phyloP scores from a whole-genome alignment of 768 basidiomycete species.

The Neoboletus brunneissimus region DNA sequence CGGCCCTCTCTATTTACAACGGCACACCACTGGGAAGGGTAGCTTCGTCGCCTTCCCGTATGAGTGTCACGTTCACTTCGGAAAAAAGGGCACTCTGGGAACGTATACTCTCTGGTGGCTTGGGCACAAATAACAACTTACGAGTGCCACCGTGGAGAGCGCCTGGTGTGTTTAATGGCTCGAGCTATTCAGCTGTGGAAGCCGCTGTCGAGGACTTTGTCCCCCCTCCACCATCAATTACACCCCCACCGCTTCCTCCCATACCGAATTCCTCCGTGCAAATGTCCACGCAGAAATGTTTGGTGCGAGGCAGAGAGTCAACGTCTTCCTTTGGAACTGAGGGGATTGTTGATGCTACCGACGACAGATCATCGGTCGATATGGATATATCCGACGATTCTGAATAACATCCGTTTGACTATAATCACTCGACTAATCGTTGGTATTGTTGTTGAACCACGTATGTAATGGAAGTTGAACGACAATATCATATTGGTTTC shows the following conservation, averaged over 20 bases:
- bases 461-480: background rate
- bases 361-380: slow-evolving; percentile 15
- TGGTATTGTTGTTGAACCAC: background rate
- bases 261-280: slow-evolving; percentile 9
- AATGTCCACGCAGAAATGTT: background rate
- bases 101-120: slow-evolving; percentile 29
- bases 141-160: slow-evolving; percentile 25
- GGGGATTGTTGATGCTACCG: background rate
- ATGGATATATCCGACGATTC: slow-evolving; percentile 31
- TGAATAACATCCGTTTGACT: slow-evolving; percentile 11
- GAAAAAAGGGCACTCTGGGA: slow-evolving; percentile 44
- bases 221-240: slow-evolving; percentile 33
- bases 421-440: background rate
- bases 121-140: background rate
- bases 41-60: slow-evolving; percentile 26
- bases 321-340: background rate
- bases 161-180: slow-evolving; percentile 15
- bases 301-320: background rate
- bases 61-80: slow-evolving; percentile 32
- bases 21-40: slow-evolving; percentile 34
- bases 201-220: slow-evolving; percentile 16
- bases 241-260: slow-evolving; percentile 34
- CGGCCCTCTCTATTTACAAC: slow-evolving; percentile 51
- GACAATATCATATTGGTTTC: slow-evolving; percentile 2
- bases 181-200: background rate